Conservation (phyloP, 169 alveolate genomes). For the Cryptosporidium bovis region DNA sequence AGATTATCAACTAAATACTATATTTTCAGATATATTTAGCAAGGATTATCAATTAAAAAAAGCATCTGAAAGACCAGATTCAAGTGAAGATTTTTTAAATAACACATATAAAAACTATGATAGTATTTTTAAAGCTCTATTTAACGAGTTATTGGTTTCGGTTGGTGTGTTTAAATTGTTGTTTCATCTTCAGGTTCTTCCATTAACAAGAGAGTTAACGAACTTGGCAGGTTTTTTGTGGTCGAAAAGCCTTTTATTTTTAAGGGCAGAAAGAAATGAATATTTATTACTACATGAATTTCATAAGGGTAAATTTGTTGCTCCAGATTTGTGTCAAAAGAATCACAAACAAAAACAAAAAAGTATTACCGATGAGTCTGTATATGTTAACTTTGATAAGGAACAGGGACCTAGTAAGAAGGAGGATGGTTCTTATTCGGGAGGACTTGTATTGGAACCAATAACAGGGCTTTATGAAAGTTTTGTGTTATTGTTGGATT, state of each 20-base stretch:
- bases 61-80: conserved; percentile 12
- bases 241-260: conserved; percentile 87
- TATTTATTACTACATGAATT: conserved; percentile 95
- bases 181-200: conserved; percentile 85
- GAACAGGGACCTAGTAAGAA: conserved; percentile 77
- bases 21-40: conserved; percentile 67
- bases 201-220: conserved; percentile 95
- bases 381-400: conserved; percentile 76
- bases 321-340: conserved; percentile 83
- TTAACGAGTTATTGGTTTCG: conserved; percentile 7
- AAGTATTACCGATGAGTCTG: conserved; percentile 63
- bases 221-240: conserved; percentile 96
- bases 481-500: conserved; percentile 95
- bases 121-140: conserved; percentile 5
- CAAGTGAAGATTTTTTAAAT: not conserved
- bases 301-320: conserved; percentile 84
- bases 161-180: conserved; percentile 52
- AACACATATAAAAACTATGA: conserved; percentile 31
- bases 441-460: conserved; percentile 99
- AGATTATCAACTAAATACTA: conserved; percentile 75
- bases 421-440: conserved; percentile 88
- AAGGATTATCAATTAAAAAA: conserved; percentile 8
- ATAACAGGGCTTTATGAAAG: conserved; percentile 96
- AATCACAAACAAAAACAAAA: conserved; percentile 59
- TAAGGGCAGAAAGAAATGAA: conserved; percentile 97